These are phyloP conservation scores for Sphaceloma murrayae DNA, from an alignment of 2,329 filamentous ascomycete genomes.

Conservation along the genomic window DNA sequence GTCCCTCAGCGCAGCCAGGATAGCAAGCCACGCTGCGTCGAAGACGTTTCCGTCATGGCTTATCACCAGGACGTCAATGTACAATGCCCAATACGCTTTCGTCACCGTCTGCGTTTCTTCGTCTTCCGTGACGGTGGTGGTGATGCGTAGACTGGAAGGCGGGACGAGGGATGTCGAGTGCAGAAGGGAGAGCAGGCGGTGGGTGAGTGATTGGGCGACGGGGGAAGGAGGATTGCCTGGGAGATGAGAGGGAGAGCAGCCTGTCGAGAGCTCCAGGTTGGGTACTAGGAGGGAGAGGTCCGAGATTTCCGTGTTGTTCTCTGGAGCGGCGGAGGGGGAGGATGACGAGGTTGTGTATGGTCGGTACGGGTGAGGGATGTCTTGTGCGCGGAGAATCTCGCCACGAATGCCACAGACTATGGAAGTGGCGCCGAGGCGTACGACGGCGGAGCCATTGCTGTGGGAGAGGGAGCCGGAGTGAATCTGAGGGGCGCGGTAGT, in stretches of 20 bases:
- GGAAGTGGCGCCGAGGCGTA: constrained; percentile 80
- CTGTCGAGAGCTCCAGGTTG: constrained; percentile 86
- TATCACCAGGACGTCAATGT: constrained; percentile 91
- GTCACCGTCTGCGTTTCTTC: constrained; percentile 45
- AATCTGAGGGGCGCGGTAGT: constrained; percentile 62
- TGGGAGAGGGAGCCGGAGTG: constrained; percentile 81
- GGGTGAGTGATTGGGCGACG: constrained; percentile 75
- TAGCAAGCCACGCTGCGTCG: constrained; percentile 78
- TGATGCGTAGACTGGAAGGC: constrained; percentile 60
- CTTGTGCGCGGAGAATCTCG: constrained; percentile 67
- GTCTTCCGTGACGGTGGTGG: constrained; percentile 45
- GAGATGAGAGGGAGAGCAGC: constrained; percentile 74
- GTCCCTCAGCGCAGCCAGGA: constrained; percentile 69
- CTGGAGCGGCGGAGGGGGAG: neutral
- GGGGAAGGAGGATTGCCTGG: constrained; percentile 73
- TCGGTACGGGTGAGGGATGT: constrained; percentile 55
- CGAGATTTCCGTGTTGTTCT: constrained; percentile 31
- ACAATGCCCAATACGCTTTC: constrained; percentile 89
- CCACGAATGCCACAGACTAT: constrained; percentile 89
- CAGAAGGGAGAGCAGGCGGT: constrained; percentile 66
- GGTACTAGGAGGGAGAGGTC: constrained; percentile 69
- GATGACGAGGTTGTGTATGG: constrained; percentile 20
- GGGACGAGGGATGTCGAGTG: constrained; percentile 60
- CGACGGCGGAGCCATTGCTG: constrained; percentile 79
- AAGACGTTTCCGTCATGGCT: constrained; percentile 87